Evolutionary conservation across 2,329 filamentous ascomycete species (phyloP).

Genomic region (Xylogone sp.): DNA sequence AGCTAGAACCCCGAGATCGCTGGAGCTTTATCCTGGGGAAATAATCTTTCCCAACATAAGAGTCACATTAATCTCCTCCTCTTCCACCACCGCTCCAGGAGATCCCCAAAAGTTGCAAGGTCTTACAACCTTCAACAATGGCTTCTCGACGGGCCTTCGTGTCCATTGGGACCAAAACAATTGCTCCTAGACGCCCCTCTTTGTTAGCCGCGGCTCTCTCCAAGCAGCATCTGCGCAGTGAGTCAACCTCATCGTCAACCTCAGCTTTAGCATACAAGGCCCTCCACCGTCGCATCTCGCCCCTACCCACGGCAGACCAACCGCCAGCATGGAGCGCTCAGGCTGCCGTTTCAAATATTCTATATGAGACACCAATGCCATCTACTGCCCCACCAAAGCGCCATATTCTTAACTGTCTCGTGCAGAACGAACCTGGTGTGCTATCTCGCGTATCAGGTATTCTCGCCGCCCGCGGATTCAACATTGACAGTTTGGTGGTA

Average conservation of each 20-base stretch:
- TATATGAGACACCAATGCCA: conserved; percentile 93
- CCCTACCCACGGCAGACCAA: conserved; percentile 74
- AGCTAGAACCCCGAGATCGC: not conserved
- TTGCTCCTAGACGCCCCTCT: conserved; percentile 14
- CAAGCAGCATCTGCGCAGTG: conserved; percentile 21
- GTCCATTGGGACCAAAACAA: conserved; percentile 10
- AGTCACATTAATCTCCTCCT: not conserved
- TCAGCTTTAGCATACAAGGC: conserved; percentile 97
- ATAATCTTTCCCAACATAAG: not conserved
- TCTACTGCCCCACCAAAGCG: conserved; percentile 83
- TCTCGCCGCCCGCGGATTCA: conserved; percentile 92
- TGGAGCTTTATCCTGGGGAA: not conserved
- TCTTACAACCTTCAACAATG: conserved; percentile 13
- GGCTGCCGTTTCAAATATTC: conserved; percentile 93
- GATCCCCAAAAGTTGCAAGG: not conserved
- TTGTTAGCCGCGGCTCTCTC: conserved; percentile 15
- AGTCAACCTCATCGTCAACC: conserved; percentile 67
- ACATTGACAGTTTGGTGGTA: conserved; percentile 97
- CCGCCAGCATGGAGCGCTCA: conserved; percentile 83
- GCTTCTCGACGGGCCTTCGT: conserved; percentile 26
- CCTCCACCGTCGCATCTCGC: conserved; percentile 82
- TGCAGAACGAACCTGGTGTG: conserved; percentile 98
- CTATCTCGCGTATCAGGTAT: conserved; percentile 95
- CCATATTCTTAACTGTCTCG: conserved; percentile 95
- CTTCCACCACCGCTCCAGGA: not conserved